phyloP scores from a whole-genome alignment of 768 basidiomycete genomes.

The Termitomyces sp. region DNA sequence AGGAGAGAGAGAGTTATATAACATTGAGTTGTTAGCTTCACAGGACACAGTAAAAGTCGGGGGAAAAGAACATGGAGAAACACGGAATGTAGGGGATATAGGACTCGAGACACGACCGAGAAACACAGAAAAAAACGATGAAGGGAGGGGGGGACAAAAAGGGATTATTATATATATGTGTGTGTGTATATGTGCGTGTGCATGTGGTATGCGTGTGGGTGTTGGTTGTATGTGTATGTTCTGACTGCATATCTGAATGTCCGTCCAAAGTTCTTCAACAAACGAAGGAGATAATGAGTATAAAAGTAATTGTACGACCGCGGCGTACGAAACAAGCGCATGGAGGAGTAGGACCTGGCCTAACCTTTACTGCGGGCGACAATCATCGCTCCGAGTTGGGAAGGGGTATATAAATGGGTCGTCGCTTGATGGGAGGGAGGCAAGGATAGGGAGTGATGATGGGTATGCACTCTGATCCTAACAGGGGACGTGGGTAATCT shows the following conservation, averaged over 20 bases:
- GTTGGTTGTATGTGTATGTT: slow-evolving; percentile 9
- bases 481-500: slow-evolving; percentile 5
- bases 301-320: slow-evolving; percentile 16
- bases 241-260: slow-evolving; percentile 23
- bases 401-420: slow-evolving; percentile 16
- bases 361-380: slow-evolving; percentile 13
- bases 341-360: slow-evolving; percentile 12
- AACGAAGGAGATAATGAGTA: slow-evolving; percentile 17
- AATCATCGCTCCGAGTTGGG: slow-evolving; percentile 14
- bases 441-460: slow-evolving; percentile 2
- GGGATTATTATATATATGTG: slow-evolving; percentile 4
- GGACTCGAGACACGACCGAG: slow-evolving; percentile 4
- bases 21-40: slow-evolving; percentile 18
- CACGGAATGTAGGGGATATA: slow-evolving; percentile 2
- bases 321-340: slow-evolving; percentile 14
- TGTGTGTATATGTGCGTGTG: slow-evolving; percentile 7
- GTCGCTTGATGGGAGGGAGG: slow-evolving; percentile 6
- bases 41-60: slow-evolving; percentile 7
- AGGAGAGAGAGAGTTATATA: slow-evolving; percentile 11
- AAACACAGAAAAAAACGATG: slow-evolving; percentile 10
- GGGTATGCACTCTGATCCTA: slow-evolving; percentile 14
- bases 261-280: slow-evolving; percentile 24
- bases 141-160: slow-evolving; percentile 12
- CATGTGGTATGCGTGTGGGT: slow-evolving; percentile 6
- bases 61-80: slow-evolving; percentile 5